These are phyloP conservation scores for Aspergillus sp. DNA, from an alignment of 2,329 filamentous ascomycete genomes.

Conservation along the genomic window DNA sequence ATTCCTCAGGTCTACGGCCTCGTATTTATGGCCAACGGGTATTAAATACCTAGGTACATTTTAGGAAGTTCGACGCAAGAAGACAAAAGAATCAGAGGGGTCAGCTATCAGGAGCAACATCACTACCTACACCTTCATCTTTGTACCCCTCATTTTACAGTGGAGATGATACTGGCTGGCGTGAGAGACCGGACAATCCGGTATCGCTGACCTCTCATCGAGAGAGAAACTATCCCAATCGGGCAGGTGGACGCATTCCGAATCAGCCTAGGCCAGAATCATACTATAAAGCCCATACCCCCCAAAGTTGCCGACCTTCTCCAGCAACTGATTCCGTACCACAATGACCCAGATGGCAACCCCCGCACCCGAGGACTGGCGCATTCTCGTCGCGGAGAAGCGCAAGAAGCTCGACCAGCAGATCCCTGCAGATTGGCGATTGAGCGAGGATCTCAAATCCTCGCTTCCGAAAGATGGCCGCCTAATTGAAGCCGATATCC, in stretches of 20 bases:
- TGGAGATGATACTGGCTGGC: not conserved
- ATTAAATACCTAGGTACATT: too few species aligned
- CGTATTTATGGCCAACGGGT: too few species aligned
- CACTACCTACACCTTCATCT: too few species aligned
- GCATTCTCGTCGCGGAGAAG: constrained; percentile 23
- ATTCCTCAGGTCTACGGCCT: too few species aligned
- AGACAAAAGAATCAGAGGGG: too few species aligned
- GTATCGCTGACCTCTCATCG: too few species aligned
- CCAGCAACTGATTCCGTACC: too few species aligned
- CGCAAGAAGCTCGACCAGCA: constrained; percentile 27
- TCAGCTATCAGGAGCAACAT: too few species aligned
- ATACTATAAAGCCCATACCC: not conserved
- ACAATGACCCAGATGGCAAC: constrained; percentile 11
- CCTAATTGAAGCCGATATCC: constrained; percentile 21
- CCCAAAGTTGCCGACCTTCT: not conserved
- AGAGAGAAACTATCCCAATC: not conserved
- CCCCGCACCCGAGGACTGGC: constrained; percentile 16
- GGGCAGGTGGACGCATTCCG: not conserved
- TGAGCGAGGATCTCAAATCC: constrained; percentile 14
- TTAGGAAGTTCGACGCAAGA: not conserved
- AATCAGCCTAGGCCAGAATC: not conserved
- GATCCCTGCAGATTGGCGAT: constrained; percentile 35
- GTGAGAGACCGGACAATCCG: not conserved
- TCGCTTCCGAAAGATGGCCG: constrained; percentile 9
- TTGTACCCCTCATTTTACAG: not conserved